phyloP scores from a whole-genome alignment of 306 rosid species.

The Hippophae gyantsensis region DNA sequence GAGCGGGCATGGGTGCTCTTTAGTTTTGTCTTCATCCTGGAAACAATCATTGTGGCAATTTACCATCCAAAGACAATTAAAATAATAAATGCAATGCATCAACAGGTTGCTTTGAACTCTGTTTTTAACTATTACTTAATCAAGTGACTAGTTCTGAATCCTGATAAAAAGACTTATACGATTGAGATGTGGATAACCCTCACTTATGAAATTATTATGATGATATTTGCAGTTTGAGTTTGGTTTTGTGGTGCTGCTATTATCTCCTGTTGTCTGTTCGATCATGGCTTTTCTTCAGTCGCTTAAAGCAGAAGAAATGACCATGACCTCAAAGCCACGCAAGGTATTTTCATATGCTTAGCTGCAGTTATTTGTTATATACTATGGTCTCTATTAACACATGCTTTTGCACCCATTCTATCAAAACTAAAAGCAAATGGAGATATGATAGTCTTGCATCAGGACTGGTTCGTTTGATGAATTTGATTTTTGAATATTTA shows the following conservation, averaged over 20 bases:
- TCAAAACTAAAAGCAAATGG: too few relatives aligned
- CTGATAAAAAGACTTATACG: neutral
- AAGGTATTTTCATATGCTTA: slow-evolving; percentile 40
- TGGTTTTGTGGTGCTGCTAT: slow-evolving; percentile 78
- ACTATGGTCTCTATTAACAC: too few relatives aligned
- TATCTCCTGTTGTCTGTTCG: slow-evolving; percentile 91
- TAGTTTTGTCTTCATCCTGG: slow-evolving; percentile 82
- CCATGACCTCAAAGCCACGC: slow-evolving; percentile 82
- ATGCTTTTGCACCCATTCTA: too few relatives aligned
- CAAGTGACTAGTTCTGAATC: slow-evolving; percentile 3
- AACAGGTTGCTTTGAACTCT: slow-evolving; percentile 54
- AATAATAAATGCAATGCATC: slow-evolving; percentile 73
- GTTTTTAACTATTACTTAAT: slow-evolving; percentile 10
- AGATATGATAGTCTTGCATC: too few relatives aligned
- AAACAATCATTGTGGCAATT: slow-evolving; percentile 71
- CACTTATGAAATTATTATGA: slow-evolving; percentile 13
- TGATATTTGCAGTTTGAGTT: slow-evolving; percentile 81
- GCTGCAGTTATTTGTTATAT: too few relatives aligned
- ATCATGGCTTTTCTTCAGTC: slow-evolving; percentile 92
- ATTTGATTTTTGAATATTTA: too few relatives aligned
- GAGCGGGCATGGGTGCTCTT: slow-evolving; percentile 96
- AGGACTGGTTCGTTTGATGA: too few relatives aligned
- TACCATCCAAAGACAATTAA: slow-evolving; percentile 81
- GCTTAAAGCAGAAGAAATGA: slow-evolving; percentile 71
- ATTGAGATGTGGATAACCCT: slow-evolving; percentile 4